These are phyloP conservation scores for Silene conica DNA, from an alignment of 148 eudicot species.

Conservation along the genomic window DNA sequence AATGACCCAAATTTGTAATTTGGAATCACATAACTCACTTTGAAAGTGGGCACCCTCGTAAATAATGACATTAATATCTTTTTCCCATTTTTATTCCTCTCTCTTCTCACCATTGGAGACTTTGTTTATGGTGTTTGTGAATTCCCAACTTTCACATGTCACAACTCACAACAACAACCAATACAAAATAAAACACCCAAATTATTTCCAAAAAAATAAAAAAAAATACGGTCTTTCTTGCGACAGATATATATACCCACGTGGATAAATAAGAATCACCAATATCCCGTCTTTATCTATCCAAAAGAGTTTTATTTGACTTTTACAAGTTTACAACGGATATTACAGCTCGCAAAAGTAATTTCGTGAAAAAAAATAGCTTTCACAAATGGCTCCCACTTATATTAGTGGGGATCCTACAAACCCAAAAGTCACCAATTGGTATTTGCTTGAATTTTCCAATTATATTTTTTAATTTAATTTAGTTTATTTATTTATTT, in stretches of 20 bases:
- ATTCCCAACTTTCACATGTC: constrained; percentile 1
- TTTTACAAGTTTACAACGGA: too few species aligned
- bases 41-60: constrained; percentile 22
- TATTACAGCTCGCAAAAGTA: too few species aligned
- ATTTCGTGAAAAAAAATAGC: too few species aligned
- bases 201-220: too few species aligned
- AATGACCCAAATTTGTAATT: too few species aligned
- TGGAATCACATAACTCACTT: not conserved
- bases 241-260: too few species aligned
- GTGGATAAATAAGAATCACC: too few species aligned
- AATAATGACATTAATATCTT: not conserved
- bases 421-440: constrained; percentile 22
- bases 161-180: constrained; percentile 16
- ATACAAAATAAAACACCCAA: not conserved
- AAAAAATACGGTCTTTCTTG: too few species aligned
- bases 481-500: not conserved
- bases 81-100: not conserved
- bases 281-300: too few species aligned
- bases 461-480: not conserved
- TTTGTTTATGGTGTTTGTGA: constrained; percentile 29
- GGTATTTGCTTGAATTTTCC: constrained; percentile 2
- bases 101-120: constrained; percentile 30
- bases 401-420: constrained; percentile 23
- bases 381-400: constrained; percentile 36
- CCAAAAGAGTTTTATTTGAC: too few species aligned